phyloP scores from a whole-genome alignment of 73 alveolate genomes.

The Paraurostyla sp. region DNA sequence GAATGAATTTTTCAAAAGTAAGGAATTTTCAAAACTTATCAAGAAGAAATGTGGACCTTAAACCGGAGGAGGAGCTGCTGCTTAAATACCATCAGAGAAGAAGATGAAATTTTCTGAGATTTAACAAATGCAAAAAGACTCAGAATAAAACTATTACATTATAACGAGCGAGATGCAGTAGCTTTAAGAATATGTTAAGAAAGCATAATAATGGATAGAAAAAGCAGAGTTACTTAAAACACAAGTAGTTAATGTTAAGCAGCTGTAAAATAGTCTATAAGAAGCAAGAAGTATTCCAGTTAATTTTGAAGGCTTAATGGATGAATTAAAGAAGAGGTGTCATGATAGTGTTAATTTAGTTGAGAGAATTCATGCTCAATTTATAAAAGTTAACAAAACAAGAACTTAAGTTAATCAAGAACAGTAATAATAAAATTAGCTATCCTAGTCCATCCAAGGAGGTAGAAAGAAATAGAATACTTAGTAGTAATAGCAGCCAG shows the following conservation, averaged over 20 bases:
- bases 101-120: constrained; percentile 54
- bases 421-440: not conserved
- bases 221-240: constrained; percentile 31
- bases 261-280: not conserved
- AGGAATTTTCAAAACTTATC: constrained; percentile 59
- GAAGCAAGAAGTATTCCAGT: constrained; percentile 66
- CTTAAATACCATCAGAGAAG: constrained; percentile 45
- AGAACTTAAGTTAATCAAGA: constrained; percentile 39
- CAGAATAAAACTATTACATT: not conserved
- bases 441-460: not conserved
- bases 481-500: no score
- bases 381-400: constrained; percentile 58
- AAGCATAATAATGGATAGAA: constrained; percentile 46
- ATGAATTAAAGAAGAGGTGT: constrained; percentile 39
- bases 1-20: constrained; percentile 17
- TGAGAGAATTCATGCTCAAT: constrained; percentile 14
- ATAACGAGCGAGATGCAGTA: constrained; percentile 62
- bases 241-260: constrained; percentile 31
- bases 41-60: constrained; percentile 61
- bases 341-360: not conserved
- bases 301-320: constrained; percentile 29
- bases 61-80: constrained; percentile 54
- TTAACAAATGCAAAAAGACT: not conserved
- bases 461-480: constrained; percentile 16
- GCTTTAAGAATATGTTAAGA: constrained; percentile 42